Evolutionary conservation across 75 land plant species (phyloP), one percentile per base, ranked within the genome.

Genomic region (Isoetes taiwanensis): DNA sequence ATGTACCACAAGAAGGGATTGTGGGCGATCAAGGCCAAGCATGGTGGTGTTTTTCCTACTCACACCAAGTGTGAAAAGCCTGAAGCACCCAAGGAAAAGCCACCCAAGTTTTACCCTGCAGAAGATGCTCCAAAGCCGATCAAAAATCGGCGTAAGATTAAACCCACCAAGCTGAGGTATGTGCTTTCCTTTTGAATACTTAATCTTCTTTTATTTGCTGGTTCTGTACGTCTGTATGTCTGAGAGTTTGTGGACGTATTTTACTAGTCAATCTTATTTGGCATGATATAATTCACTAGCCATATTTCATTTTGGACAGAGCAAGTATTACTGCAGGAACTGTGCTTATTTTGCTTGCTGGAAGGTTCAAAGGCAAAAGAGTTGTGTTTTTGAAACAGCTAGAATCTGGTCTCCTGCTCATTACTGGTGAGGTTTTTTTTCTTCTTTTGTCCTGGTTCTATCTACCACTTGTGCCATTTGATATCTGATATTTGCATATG

Each of bases 1-100:
- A 70, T 79, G 72, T 85, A 85, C 68, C 90, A 85, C 78, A 85
- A 85, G 80, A 59, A 78, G 4, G 90, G 86, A 14, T 57, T 85
- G 29, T 85, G 90, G 90, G 90, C 90, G 0, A 65, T 85, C 65
- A 85, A 85, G 72, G 80, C 78, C 32, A 79, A 82, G 63, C 62
- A 85, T 39, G 86, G 82, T 1, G 90, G 90, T 37, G 34, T 34
- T 5, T 78, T 82, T 52, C 90, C 90, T 1, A 50, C 41, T 25
- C 78, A 78, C 60, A 70, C 53, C 14, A 64, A 74, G 50, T 60
- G 59, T 32, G 54, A 69, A 1, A 31, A 28, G 5, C 70, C 37
- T 2, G 42, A 54, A 1, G 30, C 34, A 8, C 37, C 78, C 0
- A 63, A 19, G 29, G 52, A 58, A 50, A 69, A 72, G 72, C 42